These are phyloP conservation scores for Citrus medica DNA, from an alignment of 345 rosid genomes.

Conservation along the genomic window DNA sequence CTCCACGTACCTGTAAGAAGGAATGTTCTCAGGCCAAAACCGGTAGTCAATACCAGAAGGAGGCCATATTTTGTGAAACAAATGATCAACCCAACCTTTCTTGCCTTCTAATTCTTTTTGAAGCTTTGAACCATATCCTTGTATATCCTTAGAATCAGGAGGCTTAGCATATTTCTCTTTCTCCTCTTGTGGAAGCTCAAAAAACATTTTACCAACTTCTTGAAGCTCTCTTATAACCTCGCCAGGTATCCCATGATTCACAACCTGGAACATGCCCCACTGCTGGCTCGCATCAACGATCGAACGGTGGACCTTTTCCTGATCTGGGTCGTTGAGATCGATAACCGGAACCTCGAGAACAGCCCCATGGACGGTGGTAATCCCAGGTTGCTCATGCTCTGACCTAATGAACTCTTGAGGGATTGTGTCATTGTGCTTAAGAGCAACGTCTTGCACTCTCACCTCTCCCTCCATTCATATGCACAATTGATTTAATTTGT, in stretches of 20 bases:
- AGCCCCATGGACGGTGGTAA: constrained; percentile 1
- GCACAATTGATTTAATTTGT: too few relatives aligned
- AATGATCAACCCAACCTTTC: constrained; percentile 21
- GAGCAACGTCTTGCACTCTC: neutral
- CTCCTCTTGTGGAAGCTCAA: constrained; percentile 20
- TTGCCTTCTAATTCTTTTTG: constrained; percentile 16
- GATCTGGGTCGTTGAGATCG: neutral
- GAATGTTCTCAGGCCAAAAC: constrained; percentile 17
- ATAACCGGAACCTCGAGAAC: neutral
- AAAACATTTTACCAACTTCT: constrained; percentile 19
- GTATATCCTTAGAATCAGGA: constrained; percentile 3
- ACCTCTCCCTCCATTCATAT: neutral
- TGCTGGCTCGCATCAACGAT: constrained; percentile 13
- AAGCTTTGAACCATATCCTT: constrained; percentile 33
- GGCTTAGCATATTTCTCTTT: constrained; percentile 22
- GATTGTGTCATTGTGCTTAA: neutral
- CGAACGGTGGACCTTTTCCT: neutral
- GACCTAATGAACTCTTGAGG: constrained; percentile 13
- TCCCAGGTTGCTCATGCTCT: constrained; percentile 5
- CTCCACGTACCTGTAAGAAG: neutral
- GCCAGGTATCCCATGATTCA: constrained; percentile 19
- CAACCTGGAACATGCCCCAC: constrained; percentile 23
- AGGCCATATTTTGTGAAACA: constrained; percentile 14
- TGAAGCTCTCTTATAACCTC: constrained; percentile 7
- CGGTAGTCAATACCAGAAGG: constrained; percentile 7